Evolutionary conservation across 805 yeast genomes (phyloP), one percentile per base, ranked within the genome.

Genomic region (Candida methanosorbosa): DNA sequence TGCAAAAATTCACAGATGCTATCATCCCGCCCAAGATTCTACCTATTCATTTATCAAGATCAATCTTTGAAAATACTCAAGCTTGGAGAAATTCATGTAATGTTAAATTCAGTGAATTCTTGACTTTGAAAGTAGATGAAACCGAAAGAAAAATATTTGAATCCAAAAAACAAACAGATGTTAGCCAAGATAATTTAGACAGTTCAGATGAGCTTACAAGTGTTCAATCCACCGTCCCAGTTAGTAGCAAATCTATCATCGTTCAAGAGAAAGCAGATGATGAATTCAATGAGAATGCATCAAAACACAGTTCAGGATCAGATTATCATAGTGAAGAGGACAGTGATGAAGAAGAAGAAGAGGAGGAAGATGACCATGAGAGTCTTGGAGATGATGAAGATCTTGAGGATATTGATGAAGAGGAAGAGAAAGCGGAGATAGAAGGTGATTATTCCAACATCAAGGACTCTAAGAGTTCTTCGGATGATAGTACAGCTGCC

Each of bases 1-100:
- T 90, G 5, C 71, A 75, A 22, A 82, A 84, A 49, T 71, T 69
- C 41, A 74, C 79, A 0, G 64, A 67, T 18, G 67, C 86, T 27
- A 64, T 74, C 11, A 67, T 69, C 36, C 72, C 84, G 4, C 97
- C 98, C 0, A 66, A 71, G 36, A 60, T 84, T 6, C 64, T 92
- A 33, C 72, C 83, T 0, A 59, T 90, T n/a, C 97, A 90, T 54
- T 58, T 92, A 28, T 85, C 95, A 9, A 66, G 97, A 46, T 88
- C 97, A 0, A 70, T 81, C 28, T 87, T 71, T 50, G 68, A 74
- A 32, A 85, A 82, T 8, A 73, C 73, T 28, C 72, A 69, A 14
- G 72, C 82, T 2, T 67, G 78, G 8, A 71, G 95, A 45, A 88
- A 85, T 56, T 63, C 83, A 9, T 84, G 95, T 54, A 64, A 75